Evolutionary conservation across 371 early-diverging fungal genomes (phyloP).

Genomic region (Rhizopus sp.): DNA sequence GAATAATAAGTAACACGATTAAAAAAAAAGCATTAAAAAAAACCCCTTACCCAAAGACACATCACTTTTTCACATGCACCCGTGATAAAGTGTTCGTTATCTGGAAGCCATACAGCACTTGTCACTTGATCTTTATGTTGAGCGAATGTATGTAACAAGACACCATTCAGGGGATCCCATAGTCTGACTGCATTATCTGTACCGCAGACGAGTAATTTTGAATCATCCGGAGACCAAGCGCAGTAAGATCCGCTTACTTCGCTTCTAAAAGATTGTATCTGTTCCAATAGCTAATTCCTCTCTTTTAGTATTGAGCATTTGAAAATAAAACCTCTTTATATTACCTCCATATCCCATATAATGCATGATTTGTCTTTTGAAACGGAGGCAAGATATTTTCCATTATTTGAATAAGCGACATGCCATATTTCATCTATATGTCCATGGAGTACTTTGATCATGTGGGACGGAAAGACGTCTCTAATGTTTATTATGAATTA

Average conservation of each 20-base stretch:
- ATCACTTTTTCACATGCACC: conserved; percentile 78
- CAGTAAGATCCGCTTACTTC: conserved; percentile 76
- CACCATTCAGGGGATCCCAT: conserved; percentile 80
- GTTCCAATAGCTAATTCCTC: conserved; percentile 30
- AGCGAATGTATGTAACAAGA: conserved; percentile 46
- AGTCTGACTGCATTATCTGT: conserved; percentile 76
- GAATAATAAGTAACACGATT: neutral
- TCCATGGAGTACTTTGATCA: conserved; percentile 67
- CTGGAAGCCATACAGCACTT: conserved; percentile 84
- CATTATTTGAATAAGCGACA: conserved; percentile 86
- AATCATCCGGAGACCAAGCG: conserved; percentile 91
- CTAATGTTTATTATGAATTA: neutral
- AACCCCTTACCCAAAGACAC: conserved; percentile 66
- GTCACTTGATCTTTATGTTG: conserved; percentile 77
- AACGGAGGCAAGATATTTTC: conserved; percentile 85
- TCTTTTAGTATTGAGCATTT: neutral
- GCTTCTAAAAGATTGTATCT: conserved; percentile 35
- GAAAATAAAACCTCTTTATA: neutral
- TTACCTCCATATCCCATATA: conserved; percentile 83
- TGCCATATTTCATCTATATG: conserved; percentile 97
- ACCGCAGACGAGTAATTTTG: conserved; percentile 75
- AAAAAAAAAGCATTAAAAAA: too few species aligned
- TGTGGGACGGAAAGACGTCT: conserved; percentile 34
- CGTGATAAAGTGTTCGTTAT: conserved; percentile 75
- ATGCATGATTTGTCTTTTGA: conserved; percentile 86